Evolutionary conservation across 208 protist genomes (phyloP).

Genomic region (Zelonia costaricensis): DNA sequence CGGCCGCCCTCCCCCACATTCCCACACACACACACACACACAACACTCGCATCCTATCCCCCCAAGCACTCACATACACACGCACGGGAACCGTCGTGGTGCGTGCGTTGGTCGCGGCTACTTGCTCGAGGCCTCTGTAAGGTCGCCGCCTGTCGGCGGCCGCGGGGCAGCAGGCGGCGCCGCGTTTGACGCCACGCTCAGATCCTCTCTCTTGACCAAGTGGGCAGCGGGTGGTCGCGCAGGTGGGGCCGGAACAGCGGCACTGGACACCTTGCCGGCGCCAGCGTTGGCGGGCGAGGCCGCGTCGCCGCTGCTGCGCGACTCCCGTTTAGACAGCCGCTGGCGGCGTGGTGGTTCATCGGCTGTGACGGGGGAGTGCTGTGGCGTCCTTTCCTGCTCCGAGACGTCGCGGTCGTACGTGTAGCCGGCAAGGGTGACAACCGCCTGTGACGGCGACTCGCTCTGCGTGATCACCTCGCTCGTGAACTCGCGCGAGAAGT

Average conservation of each 20-base stretch:
- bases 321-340: not conserved
- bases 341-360: not conserved
- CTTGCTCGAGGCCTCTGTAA: too few relatives aligned
- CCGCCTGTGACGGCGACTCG: conserved; percentile 28
- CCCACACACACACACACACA: too few relatives aligned
- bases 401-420: conserved; percentile 40
- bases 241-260: not conserved
- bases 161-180: too few relatives aligned
- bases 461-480: conserved; percentile 31
- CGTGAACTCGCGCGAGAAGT: conserved; percentile 86
- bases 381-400: not conserved
- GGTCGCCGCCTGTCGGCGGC: too few relatives aligned
- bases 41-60: too few relatives aligned
- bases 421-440: conserved; percentile 61
- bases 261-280: not conserved
- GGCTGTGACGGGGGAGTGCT: conserved; percentile 6
- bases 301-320: not conserved
- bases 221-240: not conserved
- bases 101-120: too few relatives aligned
- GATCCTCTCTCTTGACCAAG: not conserved
- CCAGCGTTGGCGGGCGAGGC: not conserved
- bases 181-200: conserved; percentile 1
- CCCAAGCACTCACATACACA: too few relatives aligned
- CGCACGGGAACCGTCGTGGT: too few relatives aligned
- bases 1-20: too few relatives aligned